Base-by-base conservation (phyloP, 1,284 basidiomycete species). In the Boletellus deceptivus region DNA sequence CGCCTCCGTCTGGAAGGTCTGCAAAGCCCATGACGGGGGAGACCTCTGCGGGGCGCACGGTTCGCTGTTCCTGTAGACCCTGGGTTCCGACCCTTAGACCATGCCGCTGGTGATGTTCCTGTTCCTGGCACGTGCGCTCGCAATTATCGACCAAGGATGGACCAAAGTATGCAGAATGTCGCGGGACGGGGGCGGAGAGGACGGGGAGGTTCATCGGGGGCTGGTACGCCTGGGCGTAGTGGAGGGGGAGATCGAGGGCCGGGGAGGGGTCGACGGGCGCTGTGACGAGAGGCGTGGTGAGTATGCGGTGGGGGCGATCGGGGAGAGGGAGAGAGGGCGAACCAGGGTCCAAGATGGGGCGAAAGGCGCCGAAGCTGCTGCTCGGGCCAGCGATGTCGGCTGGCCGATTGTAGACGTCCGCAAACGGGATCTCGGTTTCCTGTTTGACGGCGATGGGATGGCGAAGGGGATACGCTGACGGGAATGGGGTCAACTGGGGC, bases 121-220 rank as follows among this genome's bases (percentile, higher is more conserved):
- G 65, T 69, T 70, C 65, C 69, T 67, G 67, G 49, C 69, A 67
- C 64, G 65, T 70, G 66, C 65, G 67, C 47, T 67, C 67, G 55
- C 65, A 67, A 54, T 56, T 58, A 55, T 53, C 57, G 55, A 70
- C 56, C 9, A 67, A 52, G 37, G 65, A 70, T 3, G 64, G 31
- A 25, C 47, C 64, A 57, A 64, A 67, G 50, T 69, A 67, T 1
- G 63, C 48, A 42, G 67, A 67, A 59, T 70, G 65, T 47, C 65
- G 64, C n/a, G 65, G 69, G 50, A 67, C 57, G 52, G 65, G 65
- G 45, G 65, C 65, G 18, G 65, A 64, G 25, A 70, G 41, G 18
- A 56, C 51, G 3, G 67, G 65, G 16, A 54, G 44, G 13, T 35
- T 58, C 60, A 68, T 59, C 41, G 67, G 29, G 4, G 52, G 2